Base-by-base conservation (phyloP, 2,329 filamentous ascomycete species). In the Ascochyta pisi region DNA sequence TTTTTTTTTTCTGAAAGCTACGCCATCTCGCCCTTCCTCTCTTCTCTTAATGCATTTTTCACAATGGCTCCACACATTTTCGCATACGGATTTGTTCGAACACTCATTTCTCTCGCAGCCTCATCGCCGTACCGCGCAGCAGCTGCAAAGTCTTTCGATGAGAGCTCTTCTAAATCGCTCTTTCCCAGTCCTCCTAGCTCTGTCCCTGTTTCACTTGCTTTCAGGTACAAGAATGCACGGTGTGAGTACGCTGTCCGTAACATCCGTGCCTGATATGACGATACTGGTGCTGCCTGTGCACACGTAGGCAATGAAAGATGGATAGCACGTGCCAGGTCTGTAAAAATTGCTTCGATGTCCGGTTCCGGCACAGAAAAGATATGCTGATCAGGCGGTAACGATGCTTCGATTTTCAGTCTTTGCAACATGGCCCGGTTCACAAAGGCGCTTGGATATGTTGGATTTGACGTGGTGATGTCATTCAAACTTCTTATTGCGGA, bases 361-460 rank as follows among this genome's bases (percentile, higher is more conserved):
- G 48, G 10, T 9, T 58, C 40, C 8, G 59, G 23, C 34, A 62
- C 42, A 5, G 53, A 47, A 60, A 64, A 73, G 4, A 68, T 60
- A 4, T 49, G 24, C 13, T n/a, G 23, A 16, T 44, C 24, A 3
- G n/a, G 13, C 12, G 47, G 31, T 4, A 56, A 19, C 6, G 33
- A 15, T 19, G 47, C 39, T 39, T 57, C 54, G n/a, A 52, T 40
- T 7, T 86, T 75, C 43, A 88, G 79, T 22, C 88, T 78, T 27
- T 83, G 65, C 8, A 88, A 82, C 72, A 93, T 90, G 3, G 88
- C 90, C 45, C 89, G 83, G 74, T 94, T 93, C 71, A 92, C 89
- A 54, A 86, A 83, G 6, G 86, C 88, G 60, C 88, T 90, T 22
- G 89, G 89, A 73, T 93, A 93, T 29, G 78, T 74, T 3, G 89